Conservation (phyloP, 2,329 filamentous ascomycete species). For the Periconia macrospinosa region DNA sequence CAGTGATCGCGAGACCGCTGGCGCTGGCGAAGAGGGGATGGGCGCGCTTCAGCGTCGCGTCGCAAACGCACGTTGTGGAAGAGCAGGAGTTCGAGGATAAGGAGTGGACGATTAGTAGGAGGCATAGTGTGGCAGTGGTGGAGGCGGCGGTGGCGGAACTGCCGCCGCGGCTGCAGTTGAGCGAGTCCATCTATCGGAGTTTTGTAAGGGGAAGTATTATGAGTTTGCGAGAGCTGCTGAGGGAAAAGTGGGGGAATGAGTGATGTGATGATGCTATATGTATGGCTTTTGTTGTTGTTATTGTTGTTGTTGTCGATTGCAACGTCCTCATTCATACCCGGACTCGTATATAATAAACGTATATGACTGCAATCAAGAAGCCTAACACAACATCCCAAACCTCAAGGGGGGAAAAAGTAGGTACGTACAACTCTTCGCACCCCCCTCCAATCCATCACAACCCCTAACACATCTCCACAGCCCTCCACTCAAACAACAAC, state of each 20-base stretch:
- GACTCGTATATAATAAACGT: too few relatives aligned
- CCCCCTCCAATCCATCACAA: too few relatives aligned
- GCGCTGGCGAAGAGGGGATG: neutral
- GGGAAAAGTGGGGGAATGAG: neutral
- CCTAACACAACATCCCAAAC: too few relatives aligned
- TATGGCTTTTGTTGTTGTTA: too few relatives aligned
- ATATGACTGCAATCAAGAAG: too few relatives aligned
- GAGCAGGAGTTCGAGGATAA: neutral
- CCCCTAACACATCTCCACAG: neutral
- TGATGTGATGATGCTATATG: neutral
- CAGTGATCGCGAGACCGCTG: neutral
- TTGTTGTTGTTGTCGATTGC: too few relatives aligned
- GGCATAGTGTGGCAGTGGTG: too few relatives aligned
- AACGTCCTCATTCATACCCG: too few relatives aligned
- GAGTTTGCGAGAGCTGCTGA: neutral
- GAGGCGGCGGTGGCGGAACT: too few relatives aligned
- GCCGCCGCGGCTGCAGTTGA: neutral
- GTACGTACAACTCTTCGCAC: too few relatives aligned
- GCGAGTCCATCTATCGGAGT: neutral
- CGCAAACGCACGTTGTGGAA: neutral
- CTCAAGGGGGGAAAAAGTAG: too few relatives aligned
- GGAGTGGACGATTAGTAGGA: neutral
- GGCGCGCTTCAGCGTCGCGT: neutral
- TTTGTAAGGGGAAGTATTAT: neutral
- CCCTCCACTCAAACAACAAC: too few relatives aligned